Evolutionary conservation across 169 alveolate species (phyloP), one percentile per base, ranked within the genome.

Genomic region (Cryptosporidium bovis): DNA sequence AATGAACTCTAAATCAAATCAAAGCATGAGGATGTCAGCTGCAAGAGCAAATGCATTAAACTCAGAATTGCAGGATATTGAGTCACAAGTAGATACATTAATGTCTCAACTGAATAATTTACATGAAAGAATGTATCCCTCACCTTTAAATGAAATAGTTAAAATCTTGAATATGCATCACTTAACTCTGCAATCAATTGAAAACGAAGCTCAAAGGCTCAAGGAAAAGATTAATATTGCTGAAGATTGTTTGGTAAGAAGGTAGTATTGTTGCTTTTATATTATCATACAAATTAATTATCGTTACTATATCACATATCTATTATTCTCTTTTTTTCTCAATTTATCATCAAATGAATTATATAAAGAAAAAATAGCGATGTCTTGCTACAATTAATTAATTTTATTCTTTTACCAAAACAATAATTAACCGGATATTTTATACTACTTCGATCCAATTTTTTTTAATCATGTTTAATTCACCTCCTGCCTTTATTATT

Each of bases 11-110:
- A 69, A 40, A 69, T 64, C 83, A 2, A 60, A 29, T 48, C 87
- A 77, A 36, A 77, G 24, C 8, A 62, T 77, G 87, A 77, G 87
- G 34, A 77, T 77, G 8, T 77, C 87, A 8, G 87, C 87, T 18
- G 87, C 87, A 16, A 77, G 87, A 77, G 87, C 87, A 16, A 77
- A 77, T 44, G 87, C 87, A 10, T 20, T 77, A 16, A 77, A 71
- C 16, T 60, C 87, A 15, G 87, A 77, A 46, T 64, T 77, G 13
- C 87, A 77, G 15, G 71, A 77, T 44, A 77, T 77, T 24, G 87
- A 77, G 20, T 56, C 77, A n/a, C 87, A 77, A 29, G 87, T 77
- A 7, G 71, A 77, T 24, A 77, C 69, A 15, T 29, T 77, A n/a
- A 77, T 77, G 87, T 62, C 77, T 12, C 87, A 77, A 46, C 16